Evolutionary conservation across 306 rosid species (phyloP), one percentile per base, ranked within the genome.

Genomic region (Herpetospermum pedunculosum): DNA sequence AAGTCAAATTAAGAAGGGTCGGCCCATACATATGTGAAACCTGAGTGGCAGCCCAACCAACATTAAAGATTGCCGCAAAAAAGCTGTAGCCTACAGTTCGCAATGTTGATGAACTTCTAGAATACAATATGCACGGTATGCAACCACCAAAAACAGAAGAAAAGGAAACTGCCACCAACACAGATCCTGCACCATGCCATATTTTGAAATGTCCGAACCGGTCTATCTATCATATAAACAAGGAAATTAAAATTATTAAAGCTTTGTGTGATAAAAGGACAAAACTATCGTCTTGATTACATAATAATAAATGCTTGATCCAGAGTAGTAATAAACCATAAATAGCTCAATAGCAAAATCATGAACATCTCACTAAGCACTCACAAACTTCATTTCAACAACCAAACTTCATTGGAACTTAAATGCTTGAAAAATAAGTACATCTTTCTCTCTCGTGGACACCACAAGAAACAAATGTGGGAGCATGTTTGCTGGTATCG

Each of bases 41-140:
- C 85, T 93, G 97, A 75, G 96, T 86, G 63, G 97, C 97, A 80
- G 97, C 98, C 98, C 98, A 93, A 57, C 98, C 98, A 18, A 93
- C 67, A 63, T 93, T 93, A 80, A 91, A 93, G 79, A 93, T 89
- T 65, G 97, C 96, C 6, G 98, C 98, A 84, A 93, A 91, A 38
- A 83, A 34, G 72, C 97, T 91, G 83, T 93, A 93, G 79, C 94
- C 91, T 80, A 88, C 81, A 74, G 96, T 93, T 89, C 72, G 81
- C 72, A 89, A 78, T 34, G 79, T 67, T 43, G 80, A 28, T 69
- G 97, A 89, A 78, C 80, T 76, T 70, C 89, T 59, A 52, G 83
- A 75, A 70, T 80, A 86, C 18, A 89, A 43, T 82, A 52, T 86
- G 78, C 98, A 93, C 1, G 97, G 97, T 12, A 93, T 62, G 84